Evolutionary conservation across 148 eudicot genomes (phyloP).

Genomic region (Nepenthes mirabilis): DNA sequence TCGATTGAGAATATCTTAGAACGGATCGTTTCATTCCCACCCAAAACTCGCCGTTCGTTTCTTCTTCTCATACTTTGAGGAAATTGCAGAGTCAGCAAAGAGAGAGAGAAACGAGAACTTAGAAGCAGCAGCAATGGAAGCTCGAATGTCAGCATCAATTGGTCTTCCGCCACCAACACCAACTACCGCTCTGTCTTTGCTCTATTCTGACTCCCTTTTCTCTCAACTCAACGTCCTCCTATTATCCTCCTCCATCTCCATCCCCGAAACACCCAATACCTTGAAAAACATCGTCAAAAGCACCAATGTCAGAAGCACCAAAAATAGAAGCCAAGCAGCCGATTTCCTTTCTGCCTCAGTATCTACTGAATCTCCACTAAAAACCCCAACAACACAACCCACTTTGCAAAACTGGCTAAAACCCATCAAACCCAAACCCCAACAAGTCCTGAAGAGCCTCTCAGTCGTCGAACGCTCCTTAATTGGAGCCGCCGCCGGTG

Average conservation of each 20-base stretch:
- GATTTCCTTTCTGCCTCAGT: conserved; percentile 52
- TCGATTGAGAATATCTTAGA: too few relatives aligned
- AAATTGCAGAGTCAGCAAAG: neutral
- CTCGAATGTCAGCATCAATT: conserved; percentile 20
- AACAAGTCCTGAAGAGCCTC: conserved; percentile 29
- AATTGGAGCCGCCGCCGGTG: conserved; percentile 79
- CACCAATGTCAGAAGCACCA: neutral
- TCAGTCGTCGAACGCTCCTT: conserved; percentile 65
- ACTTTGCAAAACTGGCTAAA: conserved; percentile 27
- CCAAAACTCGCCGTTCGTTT: too few relatives aligned
- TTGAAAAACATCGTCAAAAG: neutral
- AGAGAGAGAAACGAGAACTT: neutral
- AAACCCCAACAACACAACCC: conserved; percentile 23
- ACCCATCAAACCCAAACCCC: conserved; percentile 17
- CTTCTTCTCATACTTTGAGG: too few relatives aligned
- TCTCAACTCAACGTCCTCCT: conserved; percentile 42
- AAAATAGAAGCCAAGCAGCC: conserved; percentile 7
- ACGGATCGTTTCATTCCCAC: too few relatives aligned
- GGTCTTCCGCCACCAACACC: conserved; percentile 17
- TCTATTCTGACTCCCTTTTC: conserved; percentile 41
- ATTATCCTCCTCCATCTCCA: conserved; percentile 19
- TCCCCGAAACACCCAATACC: conserved; percentile 13
- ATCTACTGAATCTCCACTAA: conserved; percentile 22
- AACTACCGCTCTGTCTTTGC: conserved; percentile 4
- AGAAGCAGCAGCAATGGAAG: conserved; percentile 20